Evolutionary conservation across 306 rosid species (phyloP), one percentile per base, ranked within the genome.

Genomic region (Trifolium subterraneum): DNA sequence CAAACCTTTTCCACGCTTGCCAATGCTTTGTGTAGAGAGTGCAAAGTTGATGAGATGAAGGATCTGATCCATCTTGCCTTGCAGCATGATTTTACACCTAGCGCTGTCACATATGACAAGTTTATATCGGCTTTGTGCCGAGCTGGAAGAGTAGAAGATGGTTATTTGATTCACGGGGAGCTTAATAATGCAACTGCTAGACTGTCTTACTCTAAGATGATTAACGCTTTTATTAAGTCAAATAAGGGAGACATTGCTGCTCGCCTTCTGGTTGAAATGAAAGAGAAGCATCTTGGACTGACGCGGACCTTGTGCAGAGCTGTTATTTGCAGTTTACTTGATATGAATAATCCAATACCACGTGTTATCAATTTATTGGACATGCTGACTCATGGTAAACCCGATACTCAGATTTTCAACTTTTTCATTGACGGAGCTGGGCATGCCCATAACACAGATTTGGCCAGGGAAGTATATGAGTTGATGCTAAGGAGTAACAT

Each of bases 261-360:
- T 18, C 86, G 82, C 56, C 92, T 93, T 80, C 90, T 93, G 23
- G 60, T 88, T 72, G 97, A 93, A 80, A 89, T 93, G 97, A 84
- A 83, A 69, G 88, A 61, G 70, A 90, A 79, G 66, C 92, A 90
- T 71, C 51, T 84, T 85, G 39, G 1, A 36, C 78, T 83, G 7
- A 66, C 55, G 12, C 79, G 70, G 8, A 15, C 50, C 10, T 14
- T 84, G 59, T 80, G 51, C 70, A 82, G 83, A 77, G 65, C 52
- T 72, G 96, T 91, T 80, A 20, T 93, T 77, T 18, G 48, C 27
- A 52, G 82, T 81, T 68, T 93, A 42, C 81, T 78, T 80, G 52
- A 59, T 31, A 88, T 79, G 90, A 87, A 83, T 47, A 87, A 87
- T 81, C 48, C 89, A 62, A 88, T 81, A 59, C 8, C 66, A 29